Conservation (phyloP, 1,284 basidiomycete genomes). For the Inonotus hispidus region DNA sequence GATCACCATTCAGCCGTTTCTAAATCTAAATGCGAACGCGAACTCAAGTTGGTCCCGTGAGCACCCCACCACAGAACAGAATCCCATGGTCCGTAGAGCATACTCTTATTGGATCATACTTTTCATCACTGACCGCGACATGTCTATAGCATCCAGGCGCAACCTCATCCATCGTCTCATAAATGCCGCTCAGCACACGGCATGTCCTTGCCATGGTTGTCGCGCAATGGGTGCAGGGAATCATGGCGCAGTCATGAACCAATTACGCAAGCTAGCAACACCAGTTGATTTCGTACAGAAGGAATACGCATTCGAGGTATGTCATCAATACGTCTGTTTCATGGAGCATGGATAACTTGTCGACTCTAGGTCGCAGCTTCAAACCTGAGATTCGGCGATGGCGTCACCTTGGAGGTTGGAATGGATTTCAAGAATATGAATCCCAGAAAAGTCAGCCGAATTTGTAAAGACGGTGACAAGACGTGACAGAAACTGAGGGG, state of each 20-base stretch:
- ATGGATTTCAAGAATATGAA: slow-evolving; percentile 93
- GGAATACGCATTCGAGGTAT: slow-evolving; percentile 95
- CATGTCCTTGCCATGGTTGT: slow-evolving; percentile 74
- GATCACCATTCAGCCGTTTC: not conserved
- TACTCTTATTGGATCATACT: not conserved
- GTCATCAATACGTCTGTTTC: slow-evolving; percentile 16
- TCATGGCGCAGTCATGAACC: slow-evolving; percentile 45
- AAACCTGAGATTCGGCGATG: slow-evolving; percentile 85
- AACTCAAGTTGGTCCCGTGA: not conserved
- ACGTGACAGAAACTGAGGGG: slow-evolving; percentile 21
- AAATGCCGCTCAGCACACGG: slow-evolving; percentile 54
- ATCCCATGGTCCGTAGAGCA: not conserved
- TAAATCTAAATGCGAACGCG: not conserved
- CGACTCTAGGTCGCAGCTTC: slow-evolving; percentile 75
- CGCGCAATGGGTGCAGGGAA: slow-evolving; percentile 35
- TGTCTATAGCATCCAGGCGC: slow-evolving; percentile 12
- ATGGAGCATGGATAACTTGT: not conserved
- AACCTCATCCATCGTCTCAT: slow-evolving; percentile 19
- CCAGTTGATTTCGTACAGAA: slow-evolving; percentile 75
- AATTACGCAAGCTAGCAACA: slow-evolving; percentile 75
- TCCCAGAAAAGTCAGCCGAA: slow-evolving; percentile 59
- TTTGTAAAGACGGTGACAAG: not conserved
- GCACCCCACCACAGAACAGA: not conserved
- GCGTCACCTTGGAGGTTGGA: slow-evolving; percentile 87
- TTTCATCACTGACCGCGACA: slow-evolving; percentile 6